Evolutionary conservation across 148 eudicot genomes (phyloP).

Genomic region (Tetragonia tetragonoides): DNA sequence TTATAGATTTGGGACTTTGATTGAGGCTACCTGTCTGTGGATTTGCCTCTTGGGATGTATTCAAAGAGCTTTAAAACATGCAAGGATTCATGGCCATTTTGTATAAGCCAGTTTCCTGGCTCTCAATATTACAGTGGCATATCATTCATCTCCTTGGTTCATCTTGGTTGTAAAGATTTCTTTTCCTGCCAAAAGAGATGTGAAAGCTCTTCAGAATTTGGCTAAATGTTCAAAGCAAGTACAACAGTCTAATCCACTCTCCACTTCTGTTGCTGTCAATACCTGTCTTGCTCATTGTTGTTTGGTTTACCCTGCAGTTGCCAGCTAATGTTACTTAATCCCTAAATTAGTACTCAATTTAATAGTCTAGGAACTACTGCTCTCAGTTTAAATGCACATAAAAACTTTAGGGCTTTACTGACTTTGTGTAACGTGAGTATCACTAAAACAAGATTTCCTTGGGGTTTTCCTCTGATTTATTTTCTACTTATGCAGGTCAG

Average conservation of each 20-base stretch:
- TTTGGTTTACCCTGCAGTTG: not conserved
- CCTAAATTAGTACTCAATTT: not conserved
- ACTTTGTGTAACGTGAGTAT: not conserved
- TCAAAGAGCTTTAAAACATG: too few relatives aligned
- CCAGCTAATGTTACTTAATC: not conserved
- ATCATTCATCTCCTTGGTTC: not conserved
- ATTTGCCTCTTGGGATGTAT: not conserved
- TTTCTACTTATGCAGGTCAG: constrained; percentile 55
- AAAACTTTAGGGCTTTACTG: not conserved
- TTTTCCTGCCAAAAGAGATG: not conserved
- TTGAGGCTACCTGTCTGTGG: not conserved
- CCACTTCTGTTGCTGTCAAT: not conserved
- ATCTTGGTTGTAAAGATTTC: not conserved
- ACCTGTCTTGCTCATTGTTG: not conserved
- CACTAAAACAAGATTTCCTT: not conserved
- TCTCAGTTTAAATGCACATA: not conserved
- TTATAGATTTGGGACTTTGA: not conserved
- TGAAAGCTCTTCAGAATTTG: not conserved
- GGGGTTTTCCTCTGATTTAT: not conserved
- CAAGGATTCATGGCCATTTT: too few relatives aligned
- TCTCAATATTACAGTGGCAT: not conserved
- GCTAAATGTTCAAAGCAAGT: not conserved
- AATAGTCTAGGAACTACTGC: not conserved
- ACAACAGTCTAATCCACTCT: not conserved
- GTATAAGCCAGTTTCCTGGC: too few relatives aligned